A percentile compares a stretch with the other conserved stretches of the same genome.
Conservation (phyloP, 148 eudicot genomes). For the Amaranthus cruentus region DNA sequence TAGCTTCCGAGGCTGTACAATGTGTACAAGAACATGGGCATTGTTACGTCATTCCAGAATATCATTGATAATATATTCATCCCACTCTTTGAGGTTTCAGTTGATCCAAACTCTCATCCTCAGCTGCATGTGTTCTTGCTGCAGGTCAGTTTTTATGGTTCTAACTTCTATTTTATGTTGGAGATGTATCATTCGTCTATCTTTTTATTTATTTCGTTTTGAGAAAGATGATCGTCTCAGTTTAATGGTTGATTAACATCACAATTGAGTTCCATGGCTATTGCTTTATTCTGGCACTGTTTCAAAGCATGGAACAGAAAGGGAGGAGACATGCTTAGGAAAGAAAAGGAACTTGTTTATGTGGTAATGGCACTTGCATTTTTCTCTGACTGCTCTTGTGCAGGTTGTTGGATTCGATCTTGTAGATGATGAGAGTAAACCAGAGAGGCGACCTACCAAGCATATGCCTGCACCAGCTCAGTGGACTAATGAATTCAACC, state of each 20-base stretch:
- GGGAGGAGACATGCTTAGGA: not conserved
- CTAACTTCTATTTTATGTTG: not conserved
- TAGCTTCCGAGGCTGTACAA: conserved; percentile 80
- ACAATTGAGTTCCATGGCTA: not conserved
- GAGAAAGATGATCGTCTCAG: not conserved
- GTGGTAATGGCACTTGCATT: not conserved
- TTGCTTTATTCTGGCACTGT: not conserved
- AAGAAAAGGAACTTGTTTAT: not conserved
- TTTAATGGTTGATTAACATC: not conserved
- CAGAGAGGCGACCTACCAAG: conserved; percentile 82
- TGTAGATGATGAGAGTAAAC: conserved; percentile 85
- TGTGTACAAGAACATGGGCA: conserved; percentile 75
- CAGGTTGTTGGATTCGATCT: conserved; percentile 81
- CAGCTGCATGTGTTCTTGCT: conserved; percentile 62
- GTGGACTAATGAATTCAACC: conserved; percentile 81
- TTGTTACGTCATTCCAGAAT: conserved; percentile 72
- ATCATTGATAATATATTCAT: conserved; percentile 68
- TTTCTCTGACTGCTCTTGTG: not conserved
- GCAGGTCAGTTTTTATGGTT: conserved; percentile 44
- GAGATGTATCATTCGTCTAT: not conserved
- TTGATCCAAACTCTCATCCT: conserved; percentile 77
- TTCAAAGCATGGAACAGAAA: not conserved
- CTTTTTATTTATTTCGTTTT: not conserved
- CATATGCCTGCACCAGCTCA: conserved; percentile 84
- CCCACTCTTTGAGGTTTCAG: conserved; percentile 76